Conservation (phyloP, 2,329 filamentous ascomycete species). For the Fusarium bactridioides region DNA sequence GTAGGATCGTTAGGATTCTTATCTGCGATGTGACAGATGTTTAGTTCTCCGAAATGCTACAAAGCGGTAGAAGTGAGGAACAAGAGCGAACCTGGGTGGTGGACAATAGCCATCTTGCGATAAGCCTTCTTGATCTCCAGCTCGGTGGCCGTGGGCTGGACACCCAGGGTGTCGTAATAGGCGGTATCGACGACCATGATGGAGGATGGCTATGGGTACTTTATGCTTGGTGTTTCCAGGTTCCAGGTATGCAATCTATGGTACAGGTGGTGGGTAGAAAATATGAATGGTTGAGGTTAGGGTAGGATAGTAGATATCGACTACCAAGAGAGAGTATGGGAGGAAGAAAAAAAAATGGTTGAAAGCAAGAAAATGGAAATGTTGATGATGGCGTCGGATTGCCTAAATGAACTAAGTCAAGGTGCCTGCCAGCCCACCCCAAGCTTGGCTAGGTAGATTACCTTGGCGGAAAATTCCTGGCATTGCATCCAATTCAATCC, state of each 20-base stretch:
- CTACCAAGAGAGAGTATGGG: neutral
- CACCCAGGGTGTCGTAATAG: conserved; percentile 88
- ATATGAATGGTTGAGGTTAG: neutral
- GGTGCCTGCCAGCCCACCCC: neutral
- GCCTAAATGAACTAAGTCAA: conserved; percentile 28
- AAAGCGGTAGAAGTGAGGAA: neutral
- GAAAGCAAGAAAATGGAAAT: conserved; percentile 20
- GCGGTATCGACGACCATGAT: conserved; percentile 87
- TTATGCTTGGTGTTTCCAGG: conserved; percentile 7
- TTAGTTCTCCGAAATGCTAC: neutral
- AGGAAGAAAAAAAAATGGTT: conserved; percentile 2
- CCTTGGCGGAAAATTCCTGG: conserved; percentile 32
- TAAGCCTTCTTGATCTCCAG: conserved; percentile 98
- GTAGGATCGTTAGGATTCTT: conserved; percentile 98
- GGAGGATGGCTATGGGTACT: conserved; percentile 7
- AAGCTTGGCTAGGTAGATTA: conserved; percentile 8
- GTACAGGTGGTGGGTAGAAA: conserved; percentile 1
- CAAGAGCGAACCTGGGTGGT: conserved; percentile 75
- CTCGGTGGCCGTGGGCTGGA: conserved; percentile 83
- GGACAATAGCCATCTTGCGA: conserved; percentile 90
- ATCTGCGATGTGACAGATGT: conserved; percentile 61
- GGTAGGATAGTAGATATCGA: conserved; percentile 3
- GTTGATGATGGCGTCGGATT: conserved; percentile 40
- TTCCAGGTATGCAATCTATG: conserved; percentile 7
- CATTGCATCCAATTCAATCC: neutral